Evolutionary conservation across 257 asterid genomes (phyloP), one percentile per base, ranked within the genome.

Genomic region (Echium plantagineum): DNA sequence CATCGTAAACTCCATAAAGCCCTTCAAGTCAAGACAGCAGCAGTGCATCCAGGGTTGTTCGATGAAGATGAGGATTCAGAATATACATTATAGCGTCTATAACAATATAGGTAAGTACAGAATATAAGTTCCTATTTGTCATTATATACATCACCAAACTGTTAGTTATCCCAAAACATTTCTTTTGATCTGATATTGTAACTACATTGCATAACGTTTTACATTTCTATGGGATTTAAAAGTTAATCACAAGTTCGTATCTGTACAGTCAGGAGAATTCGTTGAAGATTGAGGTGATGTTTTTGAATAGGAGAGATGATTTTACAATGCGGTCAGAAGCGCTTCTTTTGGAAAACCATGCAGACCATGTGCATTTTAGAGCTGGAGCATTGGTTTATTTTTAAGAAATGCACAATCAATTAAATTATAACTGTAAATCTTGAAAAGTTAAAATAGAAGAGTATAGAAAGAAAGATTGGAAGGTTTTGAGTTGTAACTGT

Each of bases 1-100:
- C 96, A 83, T 38, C 76, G 72, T 46, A 90, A 90, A 83, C 95
- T 90, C 70, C 83, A 80, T 5, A 83, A 86, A 63, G 97, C 83
- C 31, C 90, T 90, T 15, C 79, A 83, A 57, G 79, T 76, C 65
- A 83, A 80, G 2, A 75, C 71, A 66, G 82, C 94, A n/a, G 77
- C 71, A 3, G 77, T 87, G n/a, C 77, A 90, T 76, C 87, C 91
- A 5, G 85, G 77, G 64, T 69, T 74, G 62, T 78, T 81, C 52
- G 76, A 74, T 31, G 71, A 78, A 63, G 63, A 32, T 20, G 75
- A 73, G 46, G 79, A 72, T 42, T 63, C 55, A 20, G 62, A 21
- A 1, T 48, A 66, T 28, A 67, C 64, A 46, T 51, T 20, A 15
- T 52, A 8, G 21, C 1, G 8, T 16, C 56, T 4, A 20, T n/a